phyloP scores from a whole-genome alignment of 2,329 filamentous ascomycete genomes.

The Intubia oerlemansii region DNA sequence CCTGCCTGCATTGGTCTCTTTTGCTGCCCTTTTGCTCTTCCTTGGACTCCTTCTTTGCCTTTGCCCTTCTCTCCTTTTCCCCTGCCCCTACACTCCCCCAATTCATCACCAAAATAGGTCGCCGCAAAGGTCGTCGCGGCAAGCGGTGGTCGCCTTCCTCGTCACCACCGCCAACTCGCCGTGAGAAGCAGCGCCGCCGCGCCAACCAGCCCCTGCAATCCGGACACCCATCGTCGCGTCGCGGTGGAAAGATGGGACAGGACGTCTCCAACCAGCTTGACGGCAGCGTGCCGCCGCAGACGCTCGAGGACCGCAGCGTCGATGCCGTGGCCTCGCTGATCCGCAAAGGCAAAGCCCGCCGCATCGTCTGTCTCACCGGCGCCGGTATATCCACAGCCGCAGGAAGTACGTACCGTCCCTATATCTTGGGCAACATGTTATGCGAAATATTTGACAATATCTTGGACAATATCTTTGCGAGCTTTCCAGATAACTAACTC shows the following conservation, averaged over 20 bases:
- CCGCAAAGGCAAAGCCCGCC: constrained; percentile 39
- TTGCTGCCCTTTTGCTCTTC: background rate
- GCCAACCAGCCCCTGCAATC: constrained; percentile 1
- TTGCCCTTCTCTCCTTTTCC: background rate
- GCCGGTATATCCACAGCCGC: constrained; percentile 68
- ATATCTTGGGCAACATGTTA: background rate
- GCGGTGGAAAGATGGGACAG: constrained; percentile 53
- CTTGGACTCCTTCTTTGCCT: background rate
- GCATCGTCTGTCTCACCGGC: constrained; percentile 75
- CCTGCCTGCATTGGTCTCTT: too few relatives aligned
- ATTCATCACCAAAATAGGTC: constrained; percentile 6
- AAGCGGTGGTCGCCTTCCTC: constrained; percentile 4
- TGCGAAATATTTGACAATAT: background rate
- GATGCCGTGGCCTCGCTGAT: constrained; percentile 65
- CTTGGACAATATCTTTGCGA: too few relatives aligned
- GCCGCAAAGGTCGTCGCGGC: constrained; percentile 6
- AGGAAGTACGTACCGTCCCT: constrained; percentile 25
- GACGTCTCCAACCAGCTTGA: constrained; percentile 50
- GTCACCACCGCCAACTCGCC: constrained; percentile 2
- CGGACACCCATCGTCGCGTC: too few relatives aligned
- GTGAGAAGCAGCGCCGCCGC: constrained; percentile 3
- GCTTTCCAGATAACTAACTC: background rate
- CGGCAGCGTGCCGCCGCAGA: constrained; percentile 39
- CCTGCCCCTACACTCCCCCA: background rate
- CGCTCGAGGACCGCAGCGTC: constrained; percentile 46